Conservation (phyloP, 768 basidiomycete genomes). For the Lepiota subincarnata region DNA sequence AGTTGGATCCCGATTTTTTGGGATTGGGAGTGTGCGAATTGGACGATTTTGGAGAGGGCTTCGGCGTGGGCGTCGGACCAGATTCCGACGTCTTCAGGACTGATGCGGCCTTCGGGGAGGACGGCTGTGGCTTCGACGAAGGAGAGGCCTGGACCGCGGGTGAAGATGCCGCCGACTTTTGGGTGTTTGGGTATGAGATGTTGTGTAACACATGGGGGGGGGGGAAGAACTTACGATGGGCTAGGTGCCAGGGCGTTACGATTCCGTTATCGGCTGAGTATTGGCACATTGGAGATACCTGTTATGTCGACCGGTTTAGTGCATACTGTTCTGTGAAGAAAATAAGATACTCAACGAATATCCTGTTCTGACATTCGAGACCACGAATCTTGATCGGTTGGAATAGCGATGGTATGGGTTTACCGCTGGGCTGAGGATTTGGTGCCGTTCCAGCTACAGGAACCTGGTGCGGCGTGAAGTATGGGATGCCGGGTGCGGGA, state of each 20-base stretch:
- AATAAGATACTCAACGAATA: constrained; percentile 36
- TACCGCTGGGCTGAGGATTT: constrained; percentile 36
- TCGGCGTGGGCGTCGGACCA: constrained; percentile 59
- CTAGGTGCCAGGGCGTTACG: constrained; percentile 52
- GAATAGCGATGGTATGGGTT: constrained; percentile 36
- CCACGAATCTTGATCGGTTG: constrained; percentile 53
- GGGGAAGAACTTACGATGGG: constrained; percentile 47
- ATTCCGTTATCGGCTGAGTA: constrained; percentile 54
- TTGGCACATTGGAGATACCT: constrained; percentile 58
- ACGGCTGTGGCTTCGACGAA: constrained; percentile 67
- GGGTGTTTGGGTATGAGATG: not conserved
- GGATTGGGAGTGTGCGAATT: constrained; percentile 68
- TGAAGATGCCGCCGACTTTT: constrained; percentile 52
- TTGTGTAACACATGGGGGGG: constrained; percentile 12
- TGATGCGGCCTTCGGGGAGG: constrained; percentile 58
- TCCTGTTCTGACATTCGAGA: constrained; percentile 50
- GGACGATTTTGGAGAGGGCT: constrained; percentile 42
- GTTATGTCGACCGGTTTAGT: not conserved
- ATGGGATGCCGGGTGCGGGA: constrained; percentile 38
- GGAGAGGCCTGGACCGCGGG: constrained; percentile 52
- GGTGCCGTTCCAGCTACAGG: constrained; percentile 42
- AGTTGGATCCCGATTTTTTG: constrained; percentile 74
- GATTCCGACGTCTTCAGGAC: constrained; percentile 59
- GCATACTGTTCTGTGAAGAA: not conserved
- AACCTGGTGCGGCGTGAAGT: constrained; percentile 44